Conservation (phyloP, 371 early-diverging fungal species). For the Pancytospora philotis region DNA sequence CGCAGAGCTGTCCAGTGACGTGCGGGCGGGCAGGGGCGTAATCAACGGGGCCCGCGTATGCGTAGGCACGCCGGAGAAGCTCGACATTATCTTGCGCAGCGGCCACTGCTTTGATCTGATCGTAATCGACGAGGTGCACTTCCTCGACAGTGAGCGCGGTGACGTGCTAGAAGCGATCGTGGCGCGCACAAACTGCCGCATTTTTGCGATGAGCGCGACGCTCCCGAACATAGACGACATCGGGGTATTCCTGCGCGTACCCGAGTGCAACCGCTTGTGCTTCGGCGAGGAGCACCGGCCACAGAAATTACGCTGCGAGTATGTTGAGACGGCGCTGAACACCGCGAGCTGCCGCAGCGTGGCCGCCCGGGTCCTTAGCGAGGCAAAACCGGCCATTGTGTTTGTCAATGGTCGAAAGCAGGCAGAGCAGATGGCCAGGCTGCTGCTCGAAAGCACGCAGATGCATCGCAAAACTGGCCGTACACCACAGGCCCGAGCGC, state of each 20-base stretch:
- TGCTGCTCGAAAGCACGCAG: background rate
- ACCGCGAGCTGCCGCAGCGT: background rate
- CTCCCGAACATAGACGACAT: conserved; percentile 92
- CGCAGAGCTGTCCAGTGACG: conserved; percentile 90
- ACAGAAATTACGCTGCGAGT: background rate
- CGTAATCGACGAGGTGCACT: conserved; percentile 97
- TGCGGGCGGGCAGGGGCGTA: conserved; percentile 78
- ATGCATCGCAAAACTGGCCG: too few relatives aligned
- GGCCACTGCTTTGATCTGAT: conserved; percentile 68
- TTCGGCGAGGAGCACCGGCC: background rate
- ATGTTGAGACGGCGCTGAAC: background rate
- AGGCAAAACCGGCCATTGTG: conserved; percentile 79
- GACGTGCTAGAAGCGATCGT: conserved; percentile 90
- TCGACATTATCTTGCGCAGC: conserved; percentile 94
- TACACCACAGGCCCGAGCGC: too few relatives aligned
- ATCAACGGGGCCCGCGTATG: conserved; percentile 84
- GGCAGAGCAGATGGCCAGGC: background rate
- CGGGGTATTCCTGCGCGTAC: conserved; percentile 75
- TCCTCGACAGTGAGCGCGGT: conserved; percentile 93
- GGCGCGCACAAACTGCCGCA: conserved; percentile 72
- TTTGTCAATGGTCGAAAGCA: conserved; percentile 69
- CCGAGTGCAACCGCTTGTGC: background rate
- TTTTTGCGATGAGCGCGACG: conserved; percentile 94
- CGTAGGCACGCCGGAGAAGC: conserved; percentile 98
- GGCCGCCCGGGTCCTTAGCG: conserved; percentile 39